Percentiles rank a stretch among this genome's conserved stretches.
phyloP scores from a whole-genome alignment of 495 filamentous ascomycete species.

The Penicillium longicatenatum region DNA sequence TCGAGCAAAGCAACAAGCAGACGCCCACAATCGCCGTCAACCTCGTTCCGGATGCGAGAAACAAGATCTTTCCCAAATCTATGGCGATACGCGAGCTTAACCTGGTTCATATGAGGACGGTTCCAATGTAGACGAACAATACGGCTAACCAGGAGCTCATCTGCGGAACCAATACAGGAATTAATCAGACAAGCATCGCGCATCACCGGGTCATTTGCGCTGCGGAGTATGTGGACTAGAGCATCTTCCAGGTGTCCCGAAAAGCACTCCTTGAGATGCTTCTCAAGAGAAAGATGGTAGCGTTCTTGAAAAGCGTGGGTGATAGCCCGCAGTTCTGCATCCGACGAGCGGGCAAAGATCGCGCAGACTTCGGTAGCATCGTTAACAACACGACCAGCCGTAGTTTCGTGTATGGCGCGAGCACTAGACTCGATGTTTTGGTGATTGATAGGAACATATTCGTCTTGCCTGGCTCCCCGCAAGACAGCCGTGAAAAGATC shows the following conservation, averaged over 20 bases:
- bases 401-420: conserved; percentile 68
- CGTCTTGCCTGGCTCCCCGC: conserved; percentile 60
- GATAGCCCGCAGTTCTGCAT: conserved; percentile 80
- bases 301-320: conserved; percentile 65
- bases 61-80: not conserved
- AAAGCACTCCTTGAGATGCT: conserved; percentile 75
- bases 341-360: conserved; percentile 70
- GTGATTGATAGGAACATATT: not conserved
- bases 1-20: not conserved
- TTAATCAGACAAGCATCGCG: conserved; percentile 79
- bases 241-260: conserved; percentile 89
- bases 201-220: conserved; percentile 76
- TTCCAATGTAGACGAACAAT: conserved; percentile 82
- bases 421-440: conserved; percentile 62
- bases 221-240: conserved; percentile 72
- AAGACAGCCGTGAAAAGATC: conserved; percentile 78
- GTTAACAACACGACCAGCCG: conserved; percentile 67
- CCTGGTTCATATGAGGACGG: conserved; percentile 62
- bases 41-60: not conserved
- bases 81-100: conserved; percentile 47
- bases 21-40: conserved; percentile 2
- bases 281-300: conserved; percentile 67
- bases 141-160: conserved; percentile 69
- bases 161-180: conserved; percentile 56
- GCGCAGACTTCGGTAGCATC: conserved; percentile 76